phyloP scores from a whole-genome alignment of 768 basidiomycete genomes.

The Pulveroboletus sp. region DNA sequence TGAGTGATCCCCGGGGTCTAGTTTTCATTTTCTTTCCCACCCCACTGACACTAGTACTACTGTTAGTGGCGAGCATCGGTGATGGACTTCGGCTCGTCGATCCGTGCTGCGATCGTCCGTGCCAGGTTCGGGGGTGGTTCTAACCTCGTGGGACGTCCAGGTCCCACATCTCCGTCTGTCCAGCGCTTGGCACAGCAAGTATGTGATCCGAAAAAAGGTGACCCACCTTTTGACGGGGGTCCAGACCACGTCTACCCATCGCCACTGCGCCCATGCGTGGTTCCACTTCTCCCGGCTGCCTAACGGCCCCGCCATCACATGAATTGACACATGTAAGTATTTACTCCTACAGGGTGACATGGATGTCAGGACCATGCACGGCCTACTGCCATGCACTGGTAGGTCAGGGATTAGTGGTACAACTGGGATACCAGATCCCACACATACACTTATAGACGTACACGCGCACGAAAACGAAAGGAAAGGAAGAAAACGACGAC shows the following conservation, averaged over 20 bases:
- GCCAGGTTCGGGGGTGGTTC: too few relatives aligned
- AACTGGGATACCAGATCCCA: constrained; percentile 25
- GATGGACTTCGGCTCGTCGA: too few relatives aligned
- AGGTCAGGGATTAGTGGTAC: constrained; percentile 15
- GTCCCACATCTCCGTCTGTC: too few relatives aligned
- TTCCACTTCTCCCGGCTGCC: not conserved
- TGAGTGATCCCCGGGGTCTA: too few relatives aligned
- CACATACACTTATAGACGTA: not conserved
- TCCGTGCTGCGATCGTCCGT: too few relatives aligned
- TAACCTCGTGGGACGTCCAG: too few relatives aligned
- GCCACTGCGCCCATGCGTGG: not conserved
- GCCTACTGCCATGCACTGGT: constrained; percentile 12
- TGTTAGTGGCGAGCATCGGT: too few relatives aligned
- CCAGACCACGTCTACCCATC: not conserved
- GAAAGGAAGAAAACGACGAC: not conserved
- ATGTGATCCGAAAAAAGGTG: constrained; percentile 7
- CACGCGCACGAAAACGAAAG: not conserved
- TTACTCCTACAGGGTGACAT: constrained; percentile 1
- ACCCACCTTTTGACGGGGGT: constrained; percentile 11
- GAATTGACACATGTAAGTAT: constrained; percentile 2
- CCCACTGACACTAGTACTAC: too few relatives aligned
- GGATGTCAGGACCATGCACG: constrained; percentile 7
- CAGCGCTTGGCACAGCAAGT: too few relatives aligned
- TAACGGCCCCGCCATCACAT: too few relatives aligned
- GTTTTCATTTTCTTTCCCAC: too few relatives aligned